A percentile compares a stretch with the other conserved stretches of the same genome.
Evolutionary conservation across 768 basidiomycete genomes (phyloP).

Genomic region (Lentinula boryana): DNA sequence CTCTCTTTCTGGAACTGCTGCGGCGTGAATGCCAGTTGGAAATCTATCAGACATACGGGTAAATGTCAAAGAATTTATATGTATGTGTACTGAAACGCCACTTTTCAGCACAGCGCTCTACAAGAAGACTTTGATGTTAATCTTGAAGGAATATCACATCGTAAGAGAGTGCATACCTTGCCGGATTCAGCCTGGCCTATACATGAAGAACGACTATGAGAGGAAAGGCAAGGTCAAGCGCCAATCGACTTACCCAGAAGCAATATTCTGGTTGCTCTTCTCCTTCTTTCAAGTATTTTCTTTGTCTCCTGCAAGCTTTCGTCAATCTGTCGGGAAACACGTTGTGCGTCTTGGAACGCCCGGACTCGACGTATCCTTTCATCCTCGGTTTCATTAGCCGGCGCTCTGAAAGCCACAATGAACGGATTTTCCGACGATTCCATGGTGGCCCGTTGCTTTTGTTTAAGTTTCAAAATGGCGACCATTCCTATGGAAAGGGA

Average conservation of each 20-base stretch:
- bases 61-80: background rate
- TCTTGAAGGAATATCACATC: background rate
- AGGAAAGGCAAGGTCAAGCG: background rate
- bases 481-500: background rate
- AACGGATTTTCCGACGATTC: slow-evolving; percentile 23
- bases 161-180: slow-evolving; percentile 18
- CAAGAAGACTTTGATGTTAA: background rate
- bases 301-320: slow-evolving; percentile 24
- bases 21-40: slow-evolving; percentile 62
- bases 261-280: slow-evolving; percentile 32
- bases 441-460: background rate
- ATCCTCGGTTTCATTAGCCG: slow-evolving; percentile 28
- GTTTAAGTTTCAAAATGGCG: background rate
- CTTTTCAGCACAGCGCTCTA: slow-evolving; percentile 49
- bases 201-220: background rate
- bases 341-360: slow-evolving; percentile 24
- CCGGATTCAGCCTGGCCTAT: slow-evolving; percentile 34
- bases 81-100: slow-evolving; percentile 10
- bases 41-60: slow-evolving; percentile 35
- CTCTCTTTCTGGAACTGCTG: slow-evolving; percentile 53
- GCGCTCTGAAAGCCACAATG: slow-evolving; percentile 21
- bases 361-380: slow-evolving; percentile 23
- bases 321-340: slow-evolving; percentile 29
- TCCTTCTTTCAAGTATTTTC: slow-evolving; percentile 27
- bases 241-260: slow-evolving; percentile 23